Conservation (phyloP, 495 filamentous ascomycete species). For the Penicillium cosmopolitanum region DNA sequence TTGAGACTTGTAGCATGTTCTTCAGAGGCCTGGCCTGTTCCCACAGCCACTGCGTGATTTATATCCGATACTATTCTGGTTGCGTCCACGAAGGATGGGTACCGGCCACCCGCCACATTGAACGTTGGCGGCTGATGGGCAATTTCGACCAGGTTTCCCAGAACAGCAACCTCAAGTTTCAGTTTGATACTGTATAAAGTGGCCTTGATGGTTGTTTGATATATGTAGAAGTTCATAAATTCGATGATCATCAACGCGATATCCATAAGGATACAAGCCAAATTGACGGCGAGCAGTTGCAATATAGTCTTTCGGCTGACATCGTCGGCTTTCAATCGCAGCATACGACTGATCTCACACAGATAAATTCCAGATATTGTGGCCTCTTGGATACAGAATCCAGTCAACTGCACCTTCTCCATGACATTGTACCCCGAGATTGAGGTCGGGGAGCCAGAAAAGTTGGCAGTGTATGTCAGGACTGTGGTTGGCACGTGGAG, state of each 20-base stretch:
- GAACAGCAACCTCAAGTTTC: constrained; percentile 34
- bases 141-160: constrained; percentile 35
- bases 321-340: constrained; percentile 27
- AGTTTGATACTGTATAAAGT: constrained; percentile 36
- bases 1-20: constrained; percentile 11
- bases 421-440: constrained; percentile 32
- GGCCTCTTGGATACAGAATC: constrained; percentile 35
- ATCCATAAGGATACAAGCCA: constrained; percentile 37
- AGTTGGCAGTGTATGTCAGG: constrained; percentile 35
- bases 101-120: constrained; percentile 21
- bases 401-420: constrained; percentile 35
- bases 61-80: constrained; percentile 20
- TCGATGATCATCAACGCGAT: constrained; percentile 36
- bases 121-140: constrained; percentile 29
- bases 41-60: constrained; percentile 21
- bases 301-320: constrained; percentile 32
- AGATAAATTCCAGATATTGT: constrained; percentile 35
- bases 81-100: constrained; percentile 34
- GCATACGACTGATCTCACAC: constrained; percentile 36
- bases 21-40: constrained; percentile 21
- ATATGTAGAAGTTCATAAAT: constrained; percentile 37
- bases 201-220: constrained; percentile 35
- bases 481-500: constrained; percentile 42
- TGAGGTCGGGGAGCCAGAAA: constrained; percentile 16
- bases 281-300: constrained; percentile 35